phyloP scores from a whole-genome alignment of 1,284 basidiomycete species.

The Leccinum subatratum region DNA sequence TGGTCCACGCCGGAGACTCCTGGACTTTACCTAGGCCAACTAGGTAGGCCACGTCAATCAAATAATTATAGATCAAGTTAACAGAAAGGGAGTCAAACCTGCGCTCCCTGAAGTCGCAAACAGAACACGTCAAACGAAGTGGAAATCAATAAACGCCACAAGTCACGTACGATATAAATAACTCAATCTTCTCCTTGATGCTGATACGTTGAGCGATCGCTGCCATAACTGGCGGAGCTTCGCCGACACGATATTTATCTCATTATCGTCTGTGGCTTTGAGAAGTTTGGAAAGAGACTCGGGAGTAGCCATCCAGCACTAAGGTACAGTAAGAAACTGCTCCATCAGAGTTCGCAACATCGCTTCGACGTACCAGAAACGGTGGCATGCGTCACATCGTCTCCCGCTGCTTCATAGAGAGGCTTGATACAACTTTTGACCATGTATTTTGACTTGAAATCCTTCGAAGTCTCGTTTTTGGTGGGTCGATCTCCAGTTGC shows the following conservation, averaged over 20 bases:
- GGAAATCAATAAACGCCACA: neutral
- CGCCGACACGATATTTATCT: constrained; percentile 9
- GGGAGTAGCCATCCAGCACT: constrained; percentile 2
- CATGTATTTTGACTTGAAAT: neutral
- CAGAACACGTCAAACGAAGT: neutral
- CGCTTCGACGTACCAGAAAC: constrained; percentile 14
- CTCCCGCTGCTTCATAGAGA: neutral
- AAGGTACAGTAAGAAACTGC: neutral
- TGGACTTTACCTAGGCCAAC: too few species aligned
- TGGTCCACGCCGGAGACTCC: too few species aligned
- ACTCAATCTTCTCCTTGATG: constrained; percentile 17
- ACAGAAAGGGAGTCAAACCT: too few species aligned
- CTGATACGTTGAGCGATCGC: constrained; percentile 22
- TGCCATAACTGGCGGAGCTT: constrained; percentile 9
- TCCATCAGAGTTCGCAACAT: neutral
- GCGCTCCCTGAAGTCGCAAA: too few species aligned
- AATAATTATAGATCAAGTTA: too few species aligned
- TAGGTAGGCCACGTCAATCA: too few species aligned
- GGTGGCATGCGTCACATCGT: neutral
- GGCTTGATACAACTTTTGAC: neutral
- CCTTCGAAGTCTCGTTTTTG: too few species aligned
- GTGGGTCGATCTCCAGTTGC: too few species aligned
- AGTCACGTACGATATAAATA: constrained; percentile 16
- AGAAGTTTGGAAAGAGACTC: constrained; percentile 9
- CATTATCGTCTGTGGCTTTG: constrained; percentile 4